A percentile compares a stretch with the other conserved stretches of the same genome.
Conservation (phyloP, 2,329 filamentous ascomycete species). For the Penicillium brevicompactum region DNA sequence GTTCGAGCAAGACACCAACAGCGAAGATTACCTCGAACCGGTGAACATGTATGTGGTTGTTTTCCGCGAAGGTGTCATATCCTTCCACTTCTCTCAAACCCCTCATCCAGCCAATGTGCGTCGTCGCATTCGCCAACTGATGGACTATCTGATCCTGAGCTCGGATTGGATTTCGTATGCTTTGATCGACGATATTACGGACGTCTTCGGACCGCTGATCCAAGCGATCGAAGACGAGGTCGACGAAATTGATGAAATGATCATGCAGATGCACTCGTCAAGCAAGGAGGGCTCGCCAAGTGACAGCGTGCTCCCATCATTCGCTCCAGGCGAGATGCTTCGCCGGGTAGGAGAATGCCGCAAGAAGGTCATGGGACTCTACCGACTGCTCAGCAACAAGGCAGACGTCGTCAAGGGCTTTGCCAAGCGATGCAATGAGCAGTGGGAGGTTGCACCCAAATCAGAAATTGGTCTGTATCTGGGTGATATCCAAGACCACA, state of each 20-base stretch:
- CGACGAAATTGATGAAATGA: constrained; percentile 92
- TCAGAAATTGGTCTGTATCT: constrained; percentile 97
- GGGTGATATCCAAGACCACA: constrained; percentile 98
- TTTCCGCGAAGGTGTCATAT: constrained; percentile 91
- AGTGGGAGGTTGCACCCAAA: constrained; percentile 92
- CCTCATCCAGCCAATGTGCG: constrained; percentile 96
- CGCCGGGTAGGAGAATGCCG: constrained; percentile 88
- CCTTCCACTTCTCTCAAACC: constrained; percentile 95
- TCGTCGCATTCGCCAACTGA: constrained; percentile 85
- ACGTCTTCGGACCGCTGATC: constrained; percentile 91
- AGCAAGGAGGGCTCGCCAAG: constrained; percentile 41
- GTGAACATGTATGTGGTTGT: constrained; percentile 98
- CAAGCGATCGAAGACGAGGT: constrained; percentile 94
- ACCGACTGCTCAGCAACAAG: constrained; percentile 91
- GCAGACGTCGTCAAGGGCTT: constrained; percentile 99
- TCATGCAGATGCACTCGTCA: constrained; percentile 74
- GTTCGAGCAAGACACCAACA: constrained; percentile 91
- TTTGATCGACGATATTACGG: constrained; percentile 97
- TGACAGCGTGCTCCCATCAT: constrained; percentile 37
- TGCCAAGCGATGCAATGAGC: constrained; percentile 95
- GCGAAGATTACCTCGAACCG: constrained; percentile 87
- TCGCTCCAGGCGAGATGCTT: constrained; percentile 76
- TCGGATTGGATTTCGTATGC: constrained; percentile 99
- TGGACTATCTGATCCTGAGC: constrained; percentile 88
- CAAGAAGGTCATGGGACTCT: constrained; percentile 96